Conservation (phyloP, 805 yeast species). For the Wickerhamiella lipophila region DNA sequence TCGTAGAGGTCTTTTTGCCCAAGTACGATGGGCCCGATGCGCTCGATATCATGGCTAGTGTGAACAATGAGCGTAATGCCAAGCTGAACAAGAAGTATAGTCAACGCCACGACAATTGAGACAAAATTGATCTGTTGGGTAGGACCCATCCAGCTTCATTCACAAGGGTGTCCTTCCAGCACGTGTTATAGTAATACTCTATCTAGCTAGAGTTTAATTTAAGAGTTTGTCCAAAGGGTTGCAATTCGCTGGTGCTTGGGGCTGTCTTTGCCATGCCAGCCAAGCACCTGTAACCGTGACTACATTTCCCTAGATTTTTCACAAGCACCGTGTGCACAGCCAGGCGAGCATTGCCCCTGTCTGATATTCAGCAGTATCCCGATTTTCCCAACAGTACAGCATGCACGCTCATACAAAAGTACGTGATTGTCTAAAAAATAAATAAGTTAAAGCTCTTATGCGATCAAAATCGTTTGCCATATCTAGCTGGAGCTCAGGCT, state of each 20-base stretch:
- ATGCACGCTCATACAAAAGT: too few species aligned
- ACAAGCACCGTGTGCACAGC: neutral
- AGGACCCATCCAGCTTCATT: too few species aligned
- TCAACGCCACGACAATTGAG: neutral
- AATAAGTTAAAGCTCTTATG: too few species aligned
- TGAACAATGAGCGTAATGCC: constrained; percentile 21
- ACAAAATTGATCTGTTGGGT: neutral
- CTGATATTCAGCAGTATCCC: constrained; percentile 41
- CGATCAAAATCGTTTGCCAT: constrained; percentile 51
- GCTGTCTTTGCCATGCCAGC: too few species aligned
- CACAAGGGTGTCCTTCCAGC: too few species aligned
- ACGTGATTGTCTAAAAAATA: too few species aligned
- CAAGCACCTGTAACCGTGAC: too few species aligned
- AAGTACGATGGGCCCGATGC: constrained; percentile 55
- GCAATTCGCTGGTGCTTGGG: too few species aligned
- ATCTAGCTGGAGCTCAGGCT: constrained; percentile 85
- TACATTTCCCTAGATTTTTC: too few species aligned
- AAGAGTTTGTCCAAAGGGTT: too few species aligned
- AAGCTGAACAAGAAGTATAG: constrained; percentile 6
- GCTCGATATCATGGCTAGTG: constrained; percentile 28
- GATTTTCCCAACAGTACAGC: constrained; percentile 38
- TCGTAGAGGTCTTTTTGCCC: constrained; percentile 50
- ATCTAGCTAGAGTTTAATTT: too few species aligned
- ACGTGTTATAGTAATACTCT: too few species aligned
- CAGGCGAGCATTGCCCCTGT: constrained; percentile 24